These are phyloP conservation scores for Boletus vermiculosoides DNA, from an alignment of 768 basidiomycete genomes.

Conservation along the genomic window DNA sequence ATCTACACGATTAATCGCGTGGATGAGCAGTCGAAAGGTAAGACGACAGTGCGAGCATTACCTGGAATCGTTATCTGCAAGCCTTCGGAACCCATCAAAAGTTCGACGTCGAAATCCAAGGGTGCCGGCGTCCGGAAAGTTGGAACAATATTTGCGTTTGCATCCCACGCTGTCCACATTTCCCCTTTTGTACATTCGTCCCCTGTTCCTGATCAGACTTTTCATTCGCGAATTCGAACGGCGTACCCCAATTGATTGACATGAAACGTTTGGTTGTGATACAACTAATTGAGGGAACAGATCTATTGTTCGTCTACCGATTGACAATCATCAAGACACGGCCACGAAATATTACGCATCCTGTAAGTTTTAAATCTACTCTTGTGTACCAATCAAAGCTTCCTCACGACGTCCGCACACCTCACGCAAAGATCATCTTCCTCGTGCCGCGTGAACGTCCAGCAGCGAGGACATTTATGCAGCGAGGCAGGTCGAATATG, in stretches of 20 bases:
- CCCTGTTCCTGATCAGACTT: slow-evolving; percentile 2
- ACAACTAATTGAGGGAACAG: background rate
- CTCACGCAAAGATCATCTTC: slow-evolving; percentile 61
- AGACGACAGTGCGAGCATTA: slow-evolving; percentile 16
- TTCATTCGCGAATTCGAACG: no score
- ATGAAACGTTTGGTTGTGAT: background rate
- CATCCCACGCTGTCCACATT: background rate
- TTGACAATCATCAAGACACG: background rate
- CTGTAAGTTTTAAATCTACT: background rate
- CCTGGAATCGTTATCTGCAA: slow-evolving; percentile 51
- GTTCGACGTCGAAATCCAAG: slow-evolving; percentile 3
- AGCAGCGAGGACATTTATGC: slow-evolving; percentile 88
- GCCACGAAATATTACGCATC: background rate
- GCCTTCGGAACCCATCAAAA: slow-evolving; percentile 37
- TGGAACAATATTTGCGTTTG: slow-evolving; percentile 3
- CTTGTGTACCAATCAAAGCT: slow-evolving; percentile 2
- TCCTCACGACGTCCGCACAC: slow-evolving; percentile 42
- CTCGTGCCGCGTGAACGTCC: slow-evolving; percentile 64
- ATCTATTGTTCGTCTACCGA: background rate
- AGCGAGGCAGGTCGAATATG: slow-evolving; percentile 58
- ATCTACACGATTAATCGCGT: slow-evolving; percentile 43
- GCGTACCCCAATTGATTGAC: no score
- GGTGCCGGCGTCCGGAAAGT: background rate
- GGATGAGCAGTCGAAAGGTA: background rate
- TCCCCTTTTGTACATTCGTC: slow-evolving; percentile 13